These are phyloP conservation scores for Thoreauomyces humboldtii DNA, from an alignment of 192 early-diverging fungal species.

Conservation along the genomic window DNA sequence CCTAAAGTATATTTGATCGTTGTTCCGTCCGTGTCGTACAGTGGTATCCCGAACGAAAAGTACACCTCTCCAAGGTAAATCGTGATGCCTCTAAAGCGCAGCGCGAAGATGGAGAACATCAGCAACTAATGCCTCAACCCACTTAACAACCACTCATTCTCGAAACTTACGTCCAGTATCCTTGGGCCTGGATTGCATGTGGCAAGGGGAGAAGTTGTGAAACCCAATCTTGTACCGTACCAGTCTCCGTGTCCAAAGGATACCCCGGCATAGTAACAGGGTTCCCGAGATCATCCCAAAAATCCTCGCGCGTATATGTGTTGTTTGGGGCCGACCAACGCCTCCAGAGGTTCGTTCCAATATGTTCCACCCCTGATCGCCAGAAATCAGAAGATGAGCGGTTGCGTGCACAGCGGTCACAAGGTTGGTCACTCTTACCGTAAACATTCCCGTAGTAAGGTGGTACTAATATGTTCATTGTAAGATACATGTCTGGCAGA, in stretches of 20 bases:
- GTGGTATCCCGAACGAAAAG: background rate
- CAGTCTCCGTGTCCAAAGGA: background rate
- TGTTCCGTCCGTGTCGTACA: too few species aligned
- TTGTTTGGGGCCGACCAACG: background rate
- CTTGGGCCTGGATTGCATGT: background rate
- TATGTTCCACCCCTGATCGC: background rate
- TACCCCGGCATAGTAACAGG: background rate
- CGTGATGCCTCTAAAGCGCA: background rate
- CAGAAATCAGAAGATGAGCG: background rate
- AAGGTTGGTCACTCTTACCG: background rate
- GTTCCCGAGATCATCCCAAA: background rate
- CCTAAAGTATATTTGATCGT: too few species aligned
- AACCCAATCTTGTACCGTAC: background rate
- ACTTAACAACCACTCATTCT: background rate
- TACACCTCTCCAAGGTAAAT: background rate
- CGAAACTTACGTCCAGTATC: conserved; percentile 6
- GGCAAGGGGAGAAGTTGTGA: background rate
- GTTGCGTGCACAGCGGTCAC: background rate
- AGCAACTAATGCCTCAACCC: background rate
- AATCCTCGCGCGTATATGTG: background rate
- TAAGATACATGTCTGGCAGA: background rate
- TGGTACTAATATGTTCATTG: background rate
- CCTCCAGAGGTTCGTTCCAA: background rate
- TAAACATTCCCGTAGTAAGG: background rate
- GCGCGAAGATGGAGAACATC: background rate